Percentiles rank a stretch among this genome's conserved stretches.
phyloP scores from a whole-genome alignment of 768 basidiomycete species.

The Lyophyllum decastes region DNA sequence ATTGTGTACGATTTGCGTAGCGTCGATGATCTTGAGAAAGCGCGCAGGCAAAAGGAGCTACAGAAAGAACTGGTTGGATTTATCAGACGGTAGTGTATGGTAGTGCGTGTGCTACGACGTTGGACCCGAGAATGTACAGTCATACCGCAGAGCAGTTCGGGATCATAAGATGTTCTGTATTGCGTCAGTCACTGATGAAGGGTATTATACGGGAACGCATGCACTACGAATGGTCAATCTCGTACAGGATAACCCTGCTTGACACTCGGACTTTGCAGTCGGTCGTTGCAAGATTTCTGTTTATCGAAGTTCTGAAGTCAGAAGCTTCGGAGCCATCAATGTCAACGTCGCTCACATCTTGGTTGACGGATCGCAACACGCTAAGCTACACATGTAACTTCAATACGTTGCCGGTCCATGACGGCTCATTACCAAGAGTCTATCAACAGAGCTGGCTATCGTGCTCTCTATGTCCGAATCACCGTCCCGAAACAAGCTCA shows the following conservation, averaged over 20 bases:
- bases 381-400: not conserved
- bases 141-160: not conserved
- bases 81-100: constrained; percentile 59
- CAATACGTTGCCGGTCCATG: not conserved
- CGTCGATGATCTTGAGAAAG: constrained; percentile 81
- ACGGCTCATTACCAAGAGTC: not conserved
- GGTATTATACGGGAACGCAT: not conserved
- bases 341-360: too few relatives aligned
- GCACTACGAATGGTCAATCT: not conserved
- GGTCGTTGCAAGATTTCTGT: too few relatives aligned
- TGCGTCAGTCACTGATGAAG: not conserved
- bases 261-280: too few relatives aligned
- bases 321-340: too few relatives aligned
- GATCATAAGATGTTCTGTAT: not conserved
- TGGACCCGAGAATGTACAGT: constrained; percentile 1
- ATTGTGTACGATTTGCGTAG: constrained; percentile 91
- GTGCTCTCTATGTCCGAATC: not conserved
- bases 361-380: not conserved
- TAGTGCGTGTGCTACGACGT: not conserved
- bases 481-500: constrained; percentile 39
- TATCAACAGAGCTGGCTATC: not conserved
- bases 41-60: constrained; percentile 77
- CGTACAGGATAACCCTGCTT: too few relatives aligned
- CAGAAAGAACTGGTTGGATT: constrained; percentile 91
- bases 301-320: too few relatives aligned